Evolutionary conservation across 2,329 filamentous ascomycete genomes (phyloP), one percentile per base, ranked within the genome.

Genomic region (Ascochyta lentis): DNA sequence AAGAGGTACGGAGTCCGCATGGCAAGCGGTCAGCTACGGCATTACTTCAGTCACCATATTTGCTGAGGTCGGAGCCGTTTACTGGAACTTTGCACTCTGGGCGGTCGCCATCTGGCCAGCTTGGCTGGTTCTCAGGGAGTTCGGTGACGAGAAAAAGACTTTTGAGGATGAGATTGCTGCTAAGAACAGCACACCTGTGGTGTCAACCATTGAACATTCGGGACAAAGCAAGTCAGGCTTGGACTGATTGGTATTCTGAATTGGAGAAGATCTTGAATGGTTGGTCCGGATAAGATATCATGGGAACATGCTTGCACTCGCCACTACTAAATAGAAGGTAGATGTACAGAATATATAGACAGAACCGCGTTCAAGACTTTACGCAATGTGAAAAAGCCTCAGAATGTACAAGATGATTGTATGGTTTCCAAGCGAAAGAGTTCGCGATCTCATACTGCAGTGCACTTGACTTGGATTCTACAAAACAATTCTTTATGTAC

Each of bases 1-100:
- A 3, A 81, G 89, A 51, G 89, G 86, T 1, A 89, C 86, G 0
- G 89, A 92, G 73, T 90, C 87, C 1, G 89, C 87, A 0, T 88
- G 86, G 77, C 89, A 92, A 69, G 89, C 88, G 6, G 75, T 92
- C 15, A 89, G 86, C 65, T 92, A 91, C 56, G 89, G 89, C 0
- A 72, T 91, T 0, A 84, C 83, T 8, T 87, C 85, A 3, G 62
- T 90, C 9, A 75, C 78, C 0, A 70, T 89, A 6, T 87, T 91
- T 70, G 87, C 83, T 1, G 77, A 86, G 45, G 81, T 89, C 3
- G 89, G 88, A 3, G 86, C 81, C 15, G 81, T 90, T 0, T 91
- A 91, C 67, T 77, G 90, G 64, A 91, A 91, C 65, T 90, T 91
- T 68, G 83, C 77, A 0, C 77, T 91, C 0, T 91, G 88, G 87